Base-by-base conservation (phyloP, 1,284 basidiomycete genomes). In the Trametes versicolor region DNA sequence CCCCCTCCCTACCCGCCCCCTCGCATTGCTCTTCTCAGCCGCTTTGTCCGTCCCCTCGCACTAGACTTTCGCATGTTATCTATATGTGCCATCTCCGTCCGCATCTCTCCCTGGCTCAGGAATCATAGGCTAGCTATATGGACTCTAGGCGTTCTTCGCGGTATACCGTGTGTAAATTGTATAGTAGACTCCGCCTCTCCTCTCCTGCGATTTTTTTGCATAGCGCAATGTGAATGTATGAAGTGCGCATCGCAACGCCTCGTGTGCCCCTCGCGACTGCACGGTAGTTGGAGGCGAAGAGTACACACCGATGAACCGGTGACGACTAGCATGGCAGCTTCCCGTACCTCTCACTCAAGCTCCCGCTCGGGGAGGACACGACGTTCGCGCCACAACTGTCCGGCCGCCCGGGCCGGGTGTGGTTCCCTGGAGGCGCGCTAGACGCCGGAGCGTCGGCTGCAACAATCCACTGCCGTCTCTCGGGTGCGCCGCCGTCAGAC, bases 31-130 rank as follows among this genome's bases (percentile, higher is more conserved):
- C 64, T 70, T 59, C 64, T 56, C 58, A 60, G 62, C 53, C 64
- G 55, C 51, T 59, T 48, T 57, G 53, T 55, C 39, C 53, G 54
- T 56, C 54, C 47, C 54, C 25, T 57, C 43, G 61, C 64, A 66
- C 59, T 73, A 73, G 71, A 73, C 57, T 64, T 60, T 59, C 65
- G 67, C 69, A 71, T 69, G 65, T 66, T 71, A 70, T 70, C 62
- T 66, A 67, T 71, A 56, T 67, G 60, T 32, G 61, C 21, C 57
- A 29, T 55, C 32, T 59, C 29, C 21, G 17, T 19, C 48, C 23
- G 34, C 58, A 50, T 52, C 52, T 63, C 50, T 62, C 27, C 47
- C 37, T 32, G 57, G 60, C 32, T 64, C 57, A 58, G 66, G 64
- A 63, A 59, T 59, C 58, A 57, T 62, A 65, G 66, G 62, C 63